phyloP scores from a whole-genome alignment of 2,329 filamentous ascomycete species.

The Monilinia fructicola region DNA sequence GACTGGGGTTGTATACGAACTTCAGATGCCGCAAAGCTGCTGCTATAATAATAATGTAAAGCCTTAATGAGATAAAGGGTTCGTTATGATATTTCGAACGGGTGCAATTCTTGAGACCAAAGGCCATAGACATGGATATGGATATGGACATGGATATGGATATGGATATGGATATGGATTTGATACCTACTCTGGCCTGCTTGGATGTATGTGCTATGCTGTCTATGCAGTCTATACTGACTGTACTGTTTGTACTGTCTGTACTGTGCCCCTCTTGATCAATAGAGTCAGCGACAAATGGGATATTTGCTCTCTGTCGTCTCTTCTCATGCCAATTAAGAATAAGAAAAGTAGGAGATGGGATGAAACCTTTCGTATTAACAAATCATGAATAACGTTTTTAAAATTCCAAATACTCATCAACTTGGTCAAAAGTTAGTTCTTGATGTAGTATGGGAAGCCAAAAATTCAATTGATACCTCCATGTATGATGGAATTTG shows the following conservation, averaged over 20 bases:
- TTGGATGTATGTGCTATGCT: neutral
- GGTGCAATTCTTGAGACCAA: neutral
- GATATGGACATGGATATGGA: too few species aligned
- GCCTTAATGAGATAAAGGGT: neutral
- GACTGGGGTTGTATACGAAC: slow-evolving; percentile 21
- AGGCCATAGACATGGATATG: too few species aligned
- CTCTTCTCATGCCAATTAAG: neutral
- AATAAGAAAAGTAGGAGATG: neutral
- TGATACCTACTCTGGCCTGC: neutral
- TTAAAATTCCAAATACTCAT: neutral
- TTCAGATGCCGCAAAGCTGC: slow-evolving; percentile 16
- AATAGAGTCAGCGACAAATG: neutral
- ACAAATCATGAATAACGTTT: neutral
- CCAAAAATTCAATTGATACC: neutral
- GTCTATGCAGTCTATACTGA: too few species aligned
- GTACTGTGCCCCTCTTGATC: too few species aligned
- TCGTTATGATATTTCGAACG: neutral
- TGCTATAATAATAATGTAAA: slow-evolving; percentile 30
- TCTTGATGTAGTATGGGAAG: neutral
- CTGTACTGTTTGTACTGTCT: too few species aligned
- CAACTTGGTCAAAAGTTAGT: neutral
- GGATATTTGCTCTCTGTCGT: neutral
- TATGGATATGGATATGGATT: too few species aligned
- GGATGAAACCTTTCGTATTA: neutral
- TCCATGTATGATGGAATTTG: slow-evolving; percentile 18